Percentiles rank a stretch among this genome's conserved stretches.
Evolutionary conservation across 1,284 basidiomycete species (phyloP).

Genomic region (Neolentinus lepideus): DNA sequence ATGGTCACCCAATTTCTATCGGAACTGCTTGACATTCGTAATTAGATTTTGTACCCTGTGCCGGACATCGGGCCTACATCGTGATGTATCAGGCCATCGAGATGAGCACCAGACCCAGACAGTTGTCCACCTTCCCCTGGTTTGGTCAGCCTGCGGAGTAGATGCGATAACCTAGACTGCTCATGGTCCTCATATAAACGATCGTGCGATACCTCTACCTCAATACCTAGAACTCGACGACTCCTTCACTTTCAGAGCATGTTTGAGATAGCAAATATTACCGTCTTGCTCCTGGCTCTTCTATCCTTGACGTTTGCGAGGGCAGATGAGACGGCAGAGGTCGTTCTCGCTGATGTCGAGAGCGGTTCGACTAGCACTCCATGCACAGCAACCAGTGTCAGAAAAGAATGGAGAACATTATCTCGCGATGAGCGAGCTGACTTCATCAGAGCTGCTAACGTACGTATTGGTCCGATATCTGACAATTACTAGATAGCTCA

Average conservation of each 20-base stretch:
- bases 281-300: neutral
- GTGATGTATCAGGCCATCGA: neutral
- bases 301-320: neutral
- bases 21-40: neutral
- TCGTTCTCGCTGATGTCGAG: neutral
- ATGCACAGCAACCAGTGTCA: slow-evolving; percentile 16
- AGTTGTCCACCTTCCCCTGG: neutral
- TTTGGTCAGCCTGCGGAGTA: neutral
- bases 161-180: neutral
- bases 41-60: neutral
- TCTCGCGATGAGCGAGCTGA: slow-evolving; percentile 12
- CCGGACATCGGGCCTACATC: neutral
- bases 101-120: neutral
- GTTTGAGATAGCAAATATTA: neutral
- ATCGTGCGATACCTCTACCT: neutral
- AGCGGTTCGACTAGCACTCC: neutral
- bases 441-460: slow-evolving; percentile 21
- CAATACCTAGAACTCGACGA: neutral
- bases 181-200: neutral
- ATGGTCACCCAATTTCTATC: neutral
- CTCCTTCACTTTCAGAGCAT: neutral
- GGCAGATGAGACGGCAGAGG: neutral
- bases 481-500: neutral
- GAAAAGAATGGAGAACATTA: slow-evolving; percentile 20
- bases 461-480: neutral